These are phyloP conservation scores for Prunus dulcis DNA, from an alignment of 306 rosid genomes.

Conservation along the genomic window DNA sequence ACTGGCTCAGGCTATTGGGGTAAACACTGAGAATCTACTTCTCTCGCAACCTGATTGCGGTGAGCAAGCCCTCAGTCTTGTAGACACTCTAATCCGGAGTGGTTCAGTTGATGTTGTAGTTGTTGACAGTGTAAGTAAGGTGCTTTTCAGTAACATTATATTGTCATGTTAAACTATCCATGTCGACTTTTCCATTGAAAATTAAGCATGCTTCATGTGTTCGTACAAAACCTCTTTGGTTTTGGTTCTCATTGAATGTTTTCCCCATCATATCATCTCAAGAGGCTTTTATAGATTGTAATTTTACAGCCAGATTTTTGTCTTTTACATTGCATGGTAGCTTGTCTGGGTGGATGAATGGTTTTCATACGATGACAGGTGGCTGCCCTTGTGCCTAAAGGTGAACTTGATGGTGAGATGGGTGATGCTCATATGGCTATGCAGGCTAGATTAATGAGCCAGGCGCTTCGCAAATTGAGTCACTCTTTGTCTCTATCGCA, in stretches of 20 bases:
- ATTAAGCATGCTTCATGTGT: neutral
- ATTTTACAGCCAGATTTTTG: neutral
- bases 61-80: slow-evolving; percentile 93
- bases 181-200: neutral
- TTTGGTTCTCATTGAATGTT: neutral
- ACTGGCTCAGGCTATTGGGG: slow-evolving; percentile 79
- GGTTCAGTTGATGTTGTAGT: slow-evolving; percentile 95
- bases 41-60: slow-evolving; percentile 95
- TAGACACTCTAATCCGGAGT: slow-evolving; percentile 81
- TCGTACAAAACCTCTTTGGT: neutral
- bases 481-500: slow-evolving; percentile 83
- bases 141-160: slow-evolving; percentile 10
- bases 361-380: slow-evolving; percentile 47
- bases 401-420: slow-evolving; percentile 95
- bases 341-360: slow-evolving; percentile 9
- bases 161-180: slow-evolving; percentile 9
- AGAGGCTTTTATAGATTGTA: neutral
- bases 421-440: slow-evolving; percentile 94
- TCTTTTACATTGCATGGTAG: slow-evolving; percentile 3
- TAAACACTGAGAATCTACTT: slow-evolving; percentile 66
- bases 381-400: slow-evolving; percentile 92
- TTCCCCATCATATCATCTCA: neutral
- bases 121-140: slow-evolving; percentile 82
- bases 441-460: slow-evolving; percentile 99
- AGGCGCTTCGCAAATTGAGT: slow-evolving; percentile 87